Base-by-base conservation (phyloP, 768 basidiomycete species). In the Crucibulum laeve region DNA sequence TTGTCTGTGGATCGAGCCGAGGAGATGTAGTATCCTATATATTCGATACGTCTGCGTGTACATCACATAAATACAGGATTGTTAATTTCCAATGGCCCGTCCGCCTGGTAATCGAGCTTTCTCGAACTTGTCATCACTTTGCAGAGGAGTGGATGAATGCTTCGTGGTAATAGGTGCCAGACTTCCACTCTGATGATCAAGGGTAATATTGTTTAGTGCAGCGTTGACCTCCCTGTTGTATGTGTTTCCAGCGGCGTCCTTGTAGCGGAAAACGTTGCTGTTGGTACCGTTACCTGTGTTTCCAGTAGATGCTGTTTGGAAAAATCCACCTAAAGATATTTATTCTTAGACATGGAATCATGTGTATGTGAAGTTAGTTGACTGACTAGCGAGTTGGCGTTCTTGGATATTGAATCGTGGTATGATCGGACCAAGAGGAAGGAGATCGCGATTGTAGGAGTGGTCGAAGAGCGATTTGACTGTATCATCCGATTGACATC, bases 271-370 rank as follows among this genome's bases (percentile, higher is more conserved):
- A 1, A 71, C 73, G 57, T 88, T 88, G 61, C 74, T 77, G 61
- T 68, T 86, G 4, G 82, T 84, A 22, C 86, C 85, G 43, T 85
- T 85, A 1, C 81, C 85, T 5, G 60, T 60, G 55, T 79, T 81
- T 10, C 79, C 77, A 1, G 62, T 60, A 24, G 69, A 56, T 1
- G 64, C 57, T 1, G 65, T 52, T 10, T 63, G 59, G 60, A 80
- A 77, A 60, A 73, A 77, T 15, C 77, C 82, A 38, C 61, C 81
- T 78, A 44, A 33, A 19, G 19, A 23, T 23, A 36, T 18, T 25
- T 13, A 28, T 25, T 39, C 22, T 48, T 13, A 44, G 17, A 40
- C 39, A 25, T 18, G 15, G n/a, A 30, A 19, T 18, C 25, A 23
- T 15, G 8, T 2, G 30, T 26, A 24, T 21, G 28, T 32, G 37